phyloP scores from a whole-genome alignment of 108 stramenopile genomes.

The Cyclotella sp. region DNA sequence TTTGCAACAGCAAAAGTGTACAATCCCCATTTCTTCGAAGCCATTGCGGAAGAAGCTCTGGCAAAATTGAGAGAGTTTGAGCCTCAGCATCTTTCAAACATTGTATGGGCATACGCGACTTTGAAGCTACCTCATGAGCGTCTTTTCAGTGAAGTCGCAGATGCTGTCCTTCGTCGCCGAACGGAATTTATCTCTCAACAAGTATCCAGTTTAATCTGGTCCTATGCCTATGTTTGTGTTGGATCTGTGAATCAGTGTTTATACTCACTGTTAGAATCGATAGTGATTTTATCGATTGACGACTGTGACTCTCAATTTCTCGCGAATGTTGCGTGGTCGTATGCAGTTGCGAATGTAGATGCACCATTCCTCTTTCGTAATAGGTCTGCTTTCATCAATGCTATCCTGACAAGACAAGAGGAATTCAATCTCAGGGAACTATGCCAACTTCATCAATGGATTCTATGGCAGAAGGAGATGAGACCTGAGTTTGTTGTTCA shows the following conservation, averaged over 20 bases:
- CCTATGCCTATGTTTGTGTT: conserved; percentile 3
- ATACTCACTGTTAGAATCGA: neutral
- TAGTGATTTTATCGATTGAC: neutral
- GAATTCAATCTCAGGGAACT: conserved; percentile 11
- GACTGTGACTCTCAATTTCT: conserved; percentile 26
- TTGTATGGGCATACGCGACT: conserved; percentile 18
- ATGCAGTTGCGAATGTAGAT: conserved; percentile 22
- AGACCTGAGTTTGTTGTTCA: conserved; percentile 1
- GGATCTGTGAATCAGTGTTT: neutral
- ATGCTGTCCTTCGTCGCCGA: neutral
- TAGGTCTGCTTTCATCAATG: conserved; percentile 10
- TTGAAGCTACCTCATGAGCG: neutral
- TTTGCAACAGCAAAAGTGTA: no score
- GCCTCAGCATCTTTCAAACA: neutral
- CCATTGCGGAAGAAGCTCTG: neutral
- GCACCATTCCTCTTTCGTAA: conserved; percentile 13
- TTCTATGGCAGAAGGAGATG: conserved; percentile 10
- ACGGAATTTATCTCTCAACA: conserved; percentile 27
- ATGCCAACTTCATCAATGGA: conserved; percentile 23
- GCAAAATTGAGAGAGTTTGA: neutral
- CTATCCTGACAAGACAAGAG: neutral
- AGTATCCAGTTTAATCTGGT: conserved; percentile 29
- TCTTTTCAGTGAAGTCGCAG: conserved; percentile 12
- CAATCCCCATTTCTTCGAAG: no score
- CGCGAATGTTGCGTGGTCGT: conserved; percentile 34